These are phyloP conservation scores for Fusarium verticillioides DNA, from an alignment of 2,329 filamentous ascomycete species.

Conservation along the genomic window DNA sequence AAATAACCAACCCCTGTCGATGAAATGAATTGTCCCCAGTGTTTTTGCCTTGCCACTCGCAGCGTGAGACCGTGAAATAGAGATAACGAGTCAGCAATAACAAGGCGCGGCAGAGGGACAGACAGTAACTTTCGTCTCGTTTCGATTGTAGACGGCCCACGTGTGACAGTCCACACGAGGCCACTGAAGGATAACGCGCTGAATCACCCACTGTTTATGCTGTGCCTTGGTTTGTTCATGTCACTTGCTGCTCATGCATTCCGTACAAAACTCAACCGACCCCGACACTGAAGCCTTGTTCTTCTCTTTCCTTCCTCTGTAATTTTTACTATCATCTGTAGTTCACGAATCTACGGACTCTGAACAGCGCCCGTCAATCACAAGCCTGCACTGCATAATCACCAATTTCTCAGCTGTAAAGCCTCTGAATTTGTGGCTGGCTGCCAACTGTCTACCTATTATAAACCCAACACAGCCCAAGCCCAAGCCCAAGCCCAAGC, in stretches of 20 bases:
- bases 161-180: conserved; percentile 35
- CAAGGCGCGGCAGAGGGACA: conserved; percentile 15
- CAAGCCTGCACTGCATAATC: neutral
- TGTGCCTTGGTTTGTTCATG: conserved; percentile 27
- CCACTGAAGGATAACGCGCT: conserved; percentile 12
- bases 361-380: neutral
- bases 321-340: neutral
- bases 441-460: neutral
- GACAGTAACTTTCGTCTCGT: neutral
- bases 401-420: neutral
- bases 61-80: conserved; percentile 22
- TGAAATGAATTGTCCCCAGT: conserved; percentile 10
- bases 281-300: conserved; percentile 1
- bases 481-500: neutral
- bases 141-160: conserved; percentile 15
- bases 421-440: conserved; percentile 1
- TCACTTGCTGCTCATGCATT: conserved; percentile 10
- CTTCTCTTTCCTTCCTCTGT: conserved; percentile 1
- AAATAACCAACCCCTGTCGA: conserved; percentile 22
- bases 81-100: conserved; percentile 13
- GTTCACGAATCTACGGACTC: neutral
- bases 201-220: conserved; percentile 6
- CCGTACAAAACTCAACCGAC: conserved; percentile 28
- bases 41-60: conserved; percentile 37
- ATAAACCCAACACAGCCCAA: conserved; percentile 11